Percentiles rank a stretch among this genome's conserved stretches.
These are phyloP conservation scores for Galerina marginata DNA, from an alignment of 768 basidiomycete species.

Conservation along the genomic window DNA sequence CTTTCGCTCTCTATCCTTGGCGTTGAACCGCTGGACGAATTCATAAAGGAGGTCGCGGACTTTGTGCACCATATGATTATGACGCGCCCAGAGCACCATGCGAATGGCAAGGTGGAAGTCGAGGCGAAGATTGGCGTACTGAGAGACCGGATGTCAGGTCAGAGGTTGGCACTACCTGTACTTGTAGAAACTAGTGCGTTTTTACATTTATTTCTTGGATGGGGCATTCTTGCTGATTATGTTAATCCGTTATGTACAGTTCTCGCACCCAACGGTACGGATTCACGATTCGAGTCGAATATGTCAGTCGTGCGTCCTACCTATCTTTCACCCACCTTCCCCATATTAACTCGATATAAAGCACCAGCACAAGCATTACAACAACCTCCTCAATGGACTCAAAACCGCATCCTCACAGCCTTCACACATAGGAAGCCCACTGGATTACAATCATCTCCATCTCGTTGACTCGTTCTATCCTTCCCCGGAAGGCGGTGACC, in stretches of 20 bases:
- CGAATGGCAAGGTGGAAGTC: slow-evolving; percentile 71
- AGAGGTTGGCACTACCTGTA: slow-evolving; percentile 72
- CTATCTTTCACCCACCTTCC: background rate
- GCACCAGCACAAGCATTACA: slow-evolving; percentile 89
- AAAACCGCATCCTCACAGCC: slow-evolving; percentile 61
- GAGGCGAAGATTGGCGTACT: slow-evolving; percentile 90
- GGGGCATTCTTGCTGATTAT: background rate
- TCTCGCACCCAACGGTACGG: slow-evolving; percentile 61
- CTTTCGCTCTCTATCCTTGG: slow-evolving; percentile 84
- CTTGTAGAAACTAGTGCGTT: slow-evolving; percentile 80
- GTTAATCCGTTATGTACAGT: slow-evolving; percentile 50
- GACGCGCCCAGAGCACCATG: slow-evolving; percentile 46
- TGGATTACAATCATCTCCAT: slow-evolving; percentile 78
- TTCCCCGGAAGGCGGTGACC: slow-evolving; percentile 35
- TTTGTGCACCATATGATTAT: slow-evolving; percentile 79
- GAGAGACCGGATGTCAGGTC: slow-evolving; percentile 57
- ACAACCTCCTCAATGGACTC: slow-evolving; percentile 84
- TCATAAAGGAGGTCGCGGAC: slow-evolving; percentile 90
- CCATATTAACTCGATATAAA: slow-evolving; percentile 31
- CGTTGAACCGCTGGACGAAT: slow-evolving; percentile 91
- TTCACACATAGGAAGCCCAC: slow-evolving; percentile 55
- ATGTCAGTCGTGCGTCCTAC: slow-evolving; percentile 78
- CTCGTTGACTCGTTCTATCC: slow-evolving; percentile 83
- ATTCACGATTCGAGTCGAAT: slow-evolving; percentile 87
- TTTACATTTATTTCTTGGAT: slow-evolving; percentile 1